These are phyloP conservation scores for Groenewaldozyma tartarivorans DNA, from an alignment of 805 yeast genomes.

Conservation along the genomic window DNA sequence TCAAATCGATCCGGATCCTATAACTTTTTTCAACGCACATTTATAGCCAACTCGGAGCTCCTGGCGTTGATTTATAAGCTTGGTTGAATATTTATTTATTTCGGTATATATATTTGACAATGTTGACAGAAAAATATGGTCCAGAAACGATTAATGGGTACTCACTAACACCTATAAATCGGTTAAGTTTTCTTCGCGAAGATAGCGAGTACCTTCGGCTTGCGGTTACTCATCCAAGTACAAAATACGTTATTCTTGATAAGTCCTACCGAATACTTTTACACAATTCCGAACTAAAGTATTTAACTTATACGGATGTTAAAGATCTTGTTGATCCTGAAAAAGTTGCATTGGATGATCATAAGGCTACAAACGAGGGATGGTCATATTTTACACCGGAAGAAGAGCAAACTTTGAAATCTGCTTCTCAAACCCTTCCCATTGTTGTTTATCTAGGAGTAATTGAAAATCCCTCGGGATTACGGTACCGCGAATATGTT, in stretches of 20 bases:
- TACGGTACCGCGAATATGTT: conserved; percentile 13
- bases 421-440: conserved; percentile 22
- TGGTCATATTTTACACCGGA: too few relatives aligned
- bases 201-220: conserved; percentile 41
- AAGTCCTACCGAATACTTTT: too few relatives aligned
- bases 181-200: conserved; percentile 56
- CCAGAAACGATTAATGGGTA: conserved; percentile 29
- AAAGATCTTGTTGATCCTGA: conserved; percentile 24
- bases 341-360: conserved; percentile 8
- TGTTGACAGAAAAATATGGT: conserved; percentile 19
- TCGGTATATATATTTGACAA: conserved; percentile 1
- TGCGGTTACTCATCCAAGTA: conserved; percentile 36
- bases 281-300: conserved; percentile 13
- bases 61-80: too few relatives aligned
- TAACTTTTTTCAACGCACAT: too few relatives aligned
- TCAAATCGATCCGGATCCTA: too few relatives aligned
- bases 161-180: conserved; percentile 46
- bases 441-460: conserved; percentile 41
- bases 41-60: too few relatives aligned
- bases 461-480: conserved; percentile 26
- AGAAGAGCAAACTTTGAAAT: conserved; percentile 22
- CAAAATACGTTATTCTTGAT: conserved; percentile 44
- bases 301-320: conserved; percentile 24
- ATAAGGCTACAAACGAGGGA: conserved; percentile 22
- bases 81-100: too few relatives aligned